A percentile compares a stretch with the other conserved stretches of the same genome.
Conservation (phyloP, 1,284 basidiomycete species). For the Pseudozyma pruni region DNA sequence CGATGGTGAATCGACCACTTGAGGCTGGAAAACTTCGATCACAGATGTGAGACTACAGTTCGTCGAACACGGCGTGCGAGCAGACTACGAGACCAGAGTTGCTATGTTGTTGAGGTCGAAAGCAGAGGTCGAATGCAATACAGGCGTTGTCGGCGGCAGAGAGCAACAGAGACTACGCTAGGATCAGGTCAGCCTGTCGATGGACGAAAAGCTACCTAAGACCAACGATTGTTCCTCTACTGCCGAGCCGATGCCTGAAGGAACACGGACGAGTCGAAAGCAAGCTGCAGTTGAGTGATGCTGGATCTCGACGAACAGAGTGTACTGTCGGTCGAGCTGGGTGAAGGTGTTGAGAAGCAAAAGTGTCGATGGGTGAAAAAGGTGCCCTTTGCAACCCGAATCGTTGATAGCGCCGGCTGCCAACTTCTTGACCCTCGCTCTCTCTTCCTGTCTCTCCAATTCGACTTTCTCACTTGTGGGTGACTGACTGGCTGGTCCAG, state of each 20-base stretch:
- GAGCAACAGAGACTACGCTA: constrained; percentile 4
- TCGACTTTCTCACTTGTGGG: background rate
- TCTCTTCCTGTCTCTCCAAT: background rate
- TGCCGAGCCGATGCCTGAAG: constrained; percentile 11
- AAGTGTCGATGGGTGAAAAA: constrained; percentile 1
- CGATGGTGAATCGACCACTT: constrained; percentile 8
- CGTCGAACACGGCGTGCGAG: background rate
- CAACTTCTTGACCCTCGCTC: constrained; percentile 3
- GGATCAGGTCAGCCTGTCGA: background rate
- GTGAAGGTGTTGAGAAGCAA: constrained; percentile 1
- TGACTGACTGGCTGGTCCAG: constrained; percentile 18
- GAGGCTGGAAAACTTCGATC: background rate
- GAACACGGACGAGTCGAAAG: constrained; percentile 11
- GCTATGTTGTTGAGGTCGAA: constrained; percentile 5
- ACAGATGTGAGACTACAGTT: background rate
- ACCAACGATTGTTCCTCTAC: constrained; percentile 6
- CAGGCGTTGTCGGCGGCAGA: constrained; percentile 10
- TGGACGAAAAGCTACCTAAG: too few relatives aligned
- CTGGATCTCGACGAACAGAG: constrained; percentile 7
- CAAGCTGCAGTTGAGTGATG: constrained; percentile 5
- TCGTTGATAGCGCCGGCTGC: constrained; percentile 17
- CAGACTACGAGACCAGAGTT: background rate
- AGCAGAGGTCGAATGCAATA: background rate
- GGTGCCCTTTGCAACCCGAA: background rate
- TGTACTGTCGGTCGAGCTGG: constrained; percentile 2